Evolutionary conservation across 75 land plant genomes (phyloP), one percentile per base, ranked within the genome.

Genomic region (Selaginella moellendorffii): DNA sequence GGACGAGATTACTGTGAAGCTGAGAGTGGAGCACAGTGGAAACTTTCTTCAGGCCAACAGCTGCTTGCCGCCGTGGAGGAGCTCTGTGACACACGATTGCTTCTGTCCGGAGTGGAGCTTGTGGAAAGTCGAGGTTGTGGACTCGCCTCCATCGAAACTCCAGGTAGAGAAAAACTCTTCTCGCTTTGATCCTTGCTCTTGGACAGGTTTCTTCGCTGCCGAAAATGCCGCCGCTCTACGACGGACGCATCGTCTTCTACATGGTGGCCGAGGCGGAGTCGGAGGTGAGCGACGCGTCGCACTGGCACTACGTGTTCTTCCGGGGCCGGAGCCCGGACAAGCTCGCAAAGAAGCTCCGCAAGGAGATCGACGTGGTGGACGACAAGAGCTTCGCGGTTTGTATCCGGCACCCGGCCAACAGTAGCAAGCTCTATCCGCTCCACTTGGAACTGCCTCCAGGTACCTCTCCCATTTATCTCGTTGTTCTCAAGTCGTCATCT

Each of bases 71-170:
- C 59, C 59, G 21, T 56, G 59, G 59, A 8, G 59, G 8, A 19
- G 24, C 59, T 56, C 59, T 5, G 24, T 56, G 5, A 56, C 59
- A 56, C 59, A 56, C n/a, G 59, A 56, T 56, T 82, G 85, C 63
- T 56, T 56, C 59, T 56, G 59, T 56, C 25, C 59, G 5, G 59
- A 56, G 79, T 56, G 59, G 59, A 8, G 21, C n/a, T 8, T 56
- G 17, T 56, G 8, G 8, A 24, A 19, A 56, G 59, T 25, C 24
- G 24, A 24, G 9, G 24, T 56, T 56, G 19, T 21, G 17, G 59
- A 56, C 14, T 36, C 14, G 5, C 14, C 17, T 61, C 26, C n/a
- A 63, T 69, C 1, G 63, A 59, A 1, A 24, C 53, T 60, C 9
- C 63, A 36, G 46, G 46, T 36, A 36, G 10, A n/a, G n/a, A n/a